Conservation (phyloP, 2,329 filamentous ascomycete species). For the Bipolaris cookei region DNA sequence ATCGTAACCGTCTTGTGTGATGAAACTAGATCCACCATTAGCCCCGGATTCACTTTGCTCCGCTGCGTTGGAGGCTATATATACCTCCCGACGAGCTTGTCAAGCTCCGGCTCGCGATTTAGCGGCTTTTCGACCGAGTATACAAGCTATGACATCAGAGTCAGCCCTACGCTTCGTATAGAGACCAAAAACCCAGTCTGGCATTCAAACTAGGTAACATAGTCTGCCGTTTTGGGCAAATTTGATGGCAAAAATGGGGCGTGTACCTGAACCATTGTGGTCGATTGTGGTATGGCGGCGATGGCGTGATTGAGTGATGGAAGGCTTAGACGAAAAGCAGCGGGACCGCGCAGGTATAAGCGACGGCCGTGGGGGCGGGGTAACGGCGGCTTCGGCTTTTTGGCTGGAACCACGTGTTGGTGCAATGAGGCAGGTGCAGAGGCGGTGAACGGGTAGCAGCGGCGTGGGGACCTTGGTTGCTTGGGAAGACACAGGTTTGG, state of each 20-base stretch:
- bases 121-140: slow-evolving; percentile 55
- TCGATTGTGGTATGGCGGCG: slow-evolving; percentile 32
- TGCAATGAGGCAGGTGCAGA: neutral
- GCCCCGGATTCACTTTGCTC: neutral
- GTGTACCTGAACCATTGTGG: slow-evolving; percentile 38
- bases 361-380: slow-evolving; percentile 16
- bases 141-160: slow-evolving; percentile 44
- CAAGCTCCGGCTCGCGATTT: slow-evolving; percentile 56
- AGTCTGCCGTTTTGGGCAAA: slow-evolving; percentile 27
- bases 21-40: slow-evolving; percentile 49
- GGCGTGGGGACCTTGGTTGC: slow-evolving; percentile 1
- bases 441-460: slow-evolving; percentile 2
- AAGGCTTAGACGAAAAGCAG: slow-evolving; percentile 24
- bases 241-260: slow-evolving; percentile 13
- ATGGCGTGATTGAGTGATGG: slow-evolving; percentile 37
- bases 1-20: slow-evolving; percentile 60
- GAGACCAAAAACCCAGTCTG: neutral
- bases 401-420: neutral
- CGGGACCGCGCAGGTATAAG: slow-evolving; percentile 21
- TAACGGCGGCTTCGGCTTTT: slow-evolving; percentile 6
- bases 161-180: slow-evolving; percentile 13
- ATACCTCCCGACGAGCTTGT: slow-evolving; percentile 54
- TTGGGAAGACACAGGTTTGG: neutral
- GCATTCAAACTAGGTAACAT: slow-evolving; percentile 13
- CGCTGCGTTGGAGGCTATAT: neutral